Evolutionary conservation across 108 stramenopile genomes (phyloP).

Genomic region (Fistulifera solaris): DNA sequence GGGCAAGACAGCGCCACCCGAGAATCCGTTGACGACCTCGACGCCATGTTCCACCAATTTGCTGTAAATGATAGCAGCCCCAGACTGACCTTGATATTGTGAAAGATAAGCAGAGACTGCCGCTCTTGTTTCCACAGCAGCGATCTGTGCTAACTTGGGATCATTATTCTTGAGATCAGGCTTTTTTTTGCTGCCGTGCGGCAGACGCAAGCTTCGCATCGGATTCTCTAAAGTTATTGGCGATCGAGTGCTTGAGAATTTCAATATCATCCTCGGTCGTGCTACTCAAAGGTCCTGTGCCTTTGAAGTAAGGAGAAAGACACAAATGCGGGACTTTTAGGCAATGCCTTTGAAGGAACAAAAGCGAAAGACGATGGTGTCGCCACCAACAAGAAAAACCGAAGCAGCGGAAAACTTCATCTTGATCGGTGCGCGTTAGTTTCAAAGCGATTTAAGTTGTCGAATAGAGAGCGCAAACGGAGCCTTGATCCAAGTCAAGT

Average conservation of each 20-base stretch:
- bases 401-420: constrained; percentile 24
- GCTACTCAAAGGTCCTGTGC: too few species aligned
- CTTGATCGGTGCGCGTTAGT: too few species aligned
- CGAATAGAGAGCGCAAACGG: too few species aligned
- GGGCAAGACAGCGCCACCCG: constrained; percentile 87
- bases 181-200: too few species aligned
- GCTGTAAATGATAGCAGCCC: constrained; percentile 76
- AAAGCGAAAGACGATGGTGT: constrained; percentile 21
- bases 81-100: constrained; percentile 57
- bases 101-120: constrained; percentile 26
- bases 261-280: too few species aligned
- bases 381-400: constrained; percentile 15
- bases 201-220: too few species aligned
- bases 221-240: too few species aligned
- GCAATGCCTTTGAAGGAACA: constrained; percentile 3
- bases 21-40: constrained; percentile 85
- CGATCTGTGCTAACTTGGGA: constrained; percentile 6
- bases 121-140: constrained; percentile 12
- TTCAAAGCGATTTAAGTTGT: too few species aligned
- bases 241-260: too few species aligned
- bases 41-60: constrained; percentile 75
- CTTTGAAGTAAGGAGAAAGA: too few species aligned
- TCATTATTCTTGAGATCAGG: not conserved
- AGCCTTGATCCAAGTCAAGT: too few species aligned
- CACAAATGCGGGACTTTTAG: constrained; percentile 3